Conservation (phyloP, 805 yeast species). For the Lipomyces mesembrius region DNA sequence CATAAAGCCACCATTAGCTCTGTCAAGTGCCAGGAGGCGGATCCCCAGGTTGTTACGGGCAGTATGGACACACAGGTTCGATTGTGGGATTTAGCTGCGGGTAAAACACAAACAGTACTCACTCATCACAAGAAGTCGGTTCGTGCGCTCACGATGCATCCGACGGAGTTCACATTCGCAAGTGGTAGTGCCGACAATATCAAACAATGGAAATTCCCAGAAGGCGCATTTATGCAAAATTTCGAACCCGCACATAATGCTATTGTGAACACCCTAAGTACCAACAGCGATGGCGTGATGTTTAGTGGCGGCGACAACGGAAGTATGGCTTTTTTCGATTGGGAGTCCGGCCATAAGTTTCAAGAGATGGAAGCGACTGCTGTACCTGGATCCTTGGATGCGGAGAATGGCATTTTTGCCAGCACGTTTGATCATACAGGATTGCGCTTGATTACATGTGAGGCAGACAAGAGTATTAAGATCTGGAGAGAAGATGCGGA, state of each 20-base stretch:
- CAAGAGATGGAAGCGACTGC: slow-evolving; percentile 60
- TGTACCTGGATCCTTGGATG: slow-evolving; percentile 70
- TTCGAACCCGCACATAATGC: slow-evolving; percentile 52
- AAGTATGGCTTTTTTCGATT: slow-evolving; percentile 73
- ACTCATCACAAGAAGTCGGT: slow-evolving; percentile 87
- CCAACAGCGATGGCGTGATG: slow-evolving; percentile 66
- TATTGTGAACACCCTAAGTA: slow-evolving; percentile 70
- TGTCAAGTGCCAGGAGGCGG: slow-evolving; percentile 67
- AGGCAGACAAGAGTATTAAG: slow-evolving; percentile 84
- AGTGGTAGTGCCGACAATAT: slow-evolving; percentile 82
- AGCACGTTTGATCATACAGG: slow-evolving; percentile 82
- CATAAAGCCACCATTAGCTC: slow-evolving; percentile 77
- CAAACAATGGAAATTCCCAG: slow-evolving; percentile 82
- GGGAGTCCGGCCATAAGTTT: slow-evolving; percentile 66
- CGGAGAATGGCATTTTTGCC: slow-evolving; percentile 70
- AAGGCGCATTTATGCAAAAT: slow-evolving; percentile 70
- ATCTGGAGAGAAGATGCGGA: slow-evolving; percentile 64
- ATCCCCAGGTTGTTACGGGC: slow-evolving; percentile 84
- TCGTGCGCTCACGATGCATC: slow-evolving; percentile 71
- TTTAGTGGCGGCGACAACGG: slow-evolving; percentile 90
- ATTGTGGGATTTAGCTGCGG: slow-evolving; percentile 89
- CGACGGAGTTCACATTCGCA: slow-evolving; percentile 71
- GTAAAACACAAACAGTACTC: slow-evolving; percentile 67
- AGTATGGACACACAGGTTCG: slow-evolving; percentile 84
- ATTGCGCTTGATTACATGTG: slow-evolving; percentile 79